A percentile compares a stretch with the other conserved stretches of the same genome.
These are phyloP conservation scores for Cyclostephanos tholiformis DNA, from an alignment of 108 stramenopile species.

Conservation along the genomic window DNA sequence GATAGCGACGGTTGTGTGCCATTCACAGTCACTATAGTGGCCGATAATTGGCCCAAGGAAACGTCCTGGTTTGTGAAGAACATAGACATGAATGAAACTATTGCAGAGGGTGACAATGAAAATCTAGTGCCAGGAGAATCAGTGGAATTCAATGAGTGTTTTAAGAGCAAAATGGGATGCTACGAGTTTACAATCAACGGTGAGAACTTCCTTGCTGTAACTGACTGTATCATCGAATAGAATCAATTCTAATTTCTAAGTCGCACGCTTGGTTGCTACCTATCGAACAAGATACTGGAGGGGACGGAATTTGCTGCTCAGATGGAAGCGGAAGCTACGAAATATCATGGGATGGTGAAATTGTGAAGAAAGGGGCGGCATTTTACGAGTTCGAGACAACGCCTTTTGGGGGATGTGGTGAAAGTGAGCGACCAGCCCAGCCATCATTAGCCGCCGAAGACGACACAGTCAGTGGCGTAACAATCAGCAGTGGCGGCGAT, in stretches of 20 bases:
- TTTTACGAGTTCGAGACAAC: conserved; percentile 42
- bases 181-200: conserved; percentile 36
- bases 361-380: conserved; percentile 32
- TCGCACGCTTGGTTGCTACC: neutral
- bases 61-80: conserved; percentile 37
- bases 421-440: conserved; percentile 17
- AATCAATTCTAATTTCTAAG: neutral
- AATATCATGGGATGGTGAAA: conserved; percentile 32
- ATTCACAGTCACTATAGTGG: conserved; percentile 40
- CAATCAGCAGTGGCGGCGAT: conserved; percentile 8
- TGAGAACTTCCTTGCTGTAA: neutral
- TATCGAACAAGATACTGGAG: conserved; percentile 33
- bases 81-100: conserved; percentile 27
- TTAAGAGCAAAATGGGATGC: conserved; percentile 35
- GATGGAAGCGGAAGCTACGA: conserved; percentile 49
- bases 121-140: conserved; percentile 33
- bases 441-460: conserved; percentile 3
- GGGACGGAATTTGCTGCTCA: conserved; percentile 55
- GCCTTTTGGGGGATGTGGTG: conserved; percentile 37
- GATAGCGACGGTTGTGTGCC: conserved; percentile 28
- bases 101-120: conserved; percentile 35
- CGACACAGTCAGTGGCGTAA: conserved; percentile 13
- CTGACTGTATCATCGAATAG: neutral
- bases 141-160: conserved; percentile 25
- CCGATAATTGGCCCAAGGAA: conserved; percentile 52